Evolutionary conservation across 179 eudicot genomes (phyloP).

Genomic region (Pouteria campechiana): DNA sequence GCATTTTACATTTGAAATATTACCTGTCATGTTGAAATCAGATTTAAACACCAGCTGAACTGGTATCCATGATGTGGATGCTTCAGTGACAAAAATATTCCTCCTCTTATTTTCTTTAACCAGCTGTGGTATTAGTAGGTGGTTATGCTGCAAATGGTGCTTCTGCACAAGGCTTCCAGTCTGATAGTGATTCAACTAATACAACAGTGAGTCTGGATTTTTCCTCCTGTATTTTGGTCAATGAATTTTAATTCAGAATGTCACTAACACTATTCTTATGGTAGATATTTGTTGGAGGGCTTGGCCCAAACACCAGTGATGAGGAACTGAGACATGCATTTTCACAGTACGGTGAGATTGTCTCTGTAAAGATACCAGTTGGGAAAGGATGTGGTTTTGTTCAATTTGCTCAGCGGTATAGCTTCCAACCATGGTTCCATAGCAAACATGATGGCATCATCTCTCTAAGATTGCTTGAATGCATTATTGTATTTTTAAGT

Average conservation of each 20-base stretch:
- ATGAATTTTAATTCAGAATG: not conserved
- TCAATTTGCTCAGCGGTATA: conserved; percentile 82
- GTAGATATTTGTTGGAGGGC: conserved; percentile 97
- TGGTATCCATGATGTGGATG: too few species aligned
- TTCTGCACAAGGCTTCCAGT: conserved; percentile 49
- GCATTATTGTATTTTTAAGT: not conserved
- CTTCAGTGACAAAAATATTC: too few species aligned
- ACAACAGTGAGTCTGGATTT: conserved; percentile 62
- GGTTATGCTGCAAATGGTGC: conserved; percentile 62
- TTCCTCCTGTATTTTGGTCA: not conserved
- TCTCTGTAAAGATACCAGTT: conserved; percentile 80
- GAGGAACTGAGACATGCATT: conserved; percentile 89
- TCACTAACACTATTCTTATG: too few species aligned
- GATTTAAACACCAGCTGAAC: too few species aligned
- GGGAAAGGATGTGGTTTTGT: conserved; percentile 97
- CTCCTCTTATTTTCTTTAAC: too few species aligned
- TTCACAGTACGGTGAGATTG: conserved; percentile 79
- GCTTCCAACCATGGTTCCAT: not conserved
- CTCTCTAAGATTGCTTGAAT: too few species aligned
- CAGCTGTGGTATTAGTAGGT: conserved; percentile 27
- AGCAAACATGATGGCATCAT: too few species aligned
- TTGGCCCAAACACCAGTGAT: conserved; percentile 72
- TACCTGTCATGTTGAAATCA: too few species aligned
- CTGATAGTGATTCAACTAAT: conserved; percentile 81
- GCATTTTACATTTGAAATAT: too few species aligned